Evolutionary conservation across 2,329 filamentous ascomycete genomes (phyloP), one percentile per base, ranked within the genome.

Genomic region (Cytospora paraplurivora): DNA sequence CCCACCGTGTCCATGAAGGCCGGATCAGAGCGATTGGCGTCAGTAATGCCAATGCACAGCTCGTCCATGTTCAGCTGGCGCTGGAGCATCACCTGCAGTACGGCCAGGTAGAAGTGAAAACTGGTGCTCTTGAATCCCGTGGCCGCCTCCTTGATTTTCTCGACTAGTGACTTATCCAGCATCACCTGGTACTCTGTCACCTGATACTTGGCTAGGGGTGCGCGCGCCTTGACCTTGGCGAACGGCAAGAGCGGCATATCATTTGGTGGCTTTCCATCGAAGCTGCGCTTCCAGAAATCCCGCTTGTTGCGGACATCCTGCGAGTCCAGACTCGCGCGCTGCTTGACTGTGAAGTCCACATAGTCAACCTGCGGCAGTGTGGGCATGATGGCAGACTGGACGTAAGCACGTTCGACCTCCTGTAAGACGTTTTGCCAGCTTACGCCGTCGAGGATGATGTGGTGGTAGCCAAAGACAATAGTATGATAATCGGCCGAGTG

Each of bases 21-120:
- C 10, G 62, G 62, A 1, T 81, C 76, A 0, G 76, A 77, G 17
- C 70, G 75, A 4, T 78, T 78, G 2, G 78, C 77, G 68, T 84
- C 81, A 0, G 76, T 76, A 15, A 83, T 73, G 11, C 82, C 82
- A 62, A 85, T 81, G 33, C 68, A 71, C 27, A 84, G n/a, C 27
- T 82, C 76, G 0, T 74, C 66, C 0, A 49, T n/a, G 5, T 49
- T 7, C 0, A 71, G 64, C 33, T 75, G 75, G 7, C 70, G 66
- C 10, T 70, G 71, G 0, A 82, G 71, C 17, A 81, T 55, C 0
- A 72, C 68, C 12, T 75, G 66, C 59, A 80, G 74, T 0, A 72
- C 71, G 0, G 79, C 73, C 3, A 84, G 70, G 65, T 79, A 77
- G 63, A 83, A 74, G 56, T 84, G 79, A 64, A 82, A 83, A 0